Evolutionary conservation across 768 basidiomycete species (phyloP), one percentile per base, ranked within the genome.

Genomic region (Heimioporus sp.): DNA sequence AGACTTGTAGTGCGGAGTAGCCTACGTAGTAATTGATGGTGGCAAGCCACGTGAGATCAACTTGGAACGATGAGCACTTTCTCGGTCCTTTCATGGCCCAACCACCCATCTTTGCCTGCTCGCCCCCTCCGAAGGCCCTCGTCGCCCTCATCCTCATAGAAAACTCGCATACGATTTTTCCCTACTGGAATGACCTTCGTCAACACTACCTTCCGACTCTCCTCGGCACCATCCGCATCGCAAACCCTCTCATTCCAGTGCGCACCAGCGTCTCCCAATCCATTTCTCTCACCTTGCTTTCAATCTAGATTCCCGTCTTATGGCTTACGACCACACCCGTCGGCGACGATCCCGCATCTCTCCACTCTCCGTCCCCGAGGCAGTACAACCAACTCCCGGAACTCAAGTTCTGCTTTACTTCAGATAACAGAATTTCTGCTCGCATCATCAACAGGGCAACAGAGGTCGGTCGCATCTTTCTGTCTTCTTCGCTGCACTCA

Each of bases 121-220:
- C 56, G 2, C 51, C 60, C 7, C 38, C 51, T 1, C 53, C 51
- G 8, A 60, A 52, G 36, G 66, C 66, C 1, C 57, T 67, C 50
- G 55, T 67, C 43, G 68, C 73, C n/a, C 71, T 81, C 46, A 59
- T 82, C 53, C 69, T 84, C 52, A 73, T 83, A 55, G 82, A 84
- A 67, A 82, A 83, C 58, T 82, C 82, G 0, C 68, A 70, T 32
- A 62, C 65, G 1, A 77, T 81, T 71, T 63, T 66, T 21, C 17
- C 54, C 7, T 66, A 73, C 20, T 83, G 82, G 82, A 58, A 71
- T 56, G 72, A 78, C 64, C 75, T 83, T 32, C 69, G 74, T 54
- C 73, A 77, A 60, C 73, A 70, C 20, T 77, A 76, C 61, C 69
- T 82, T 19, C 67, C 63, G 17, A 70, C 62, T 10, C 66, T 83